These are phyloP conservation scores for Ophiostoma sp. DNA, from an alignment of 2,329 filamentous ascomycete species.

Conservation along the genomic window DNA sequence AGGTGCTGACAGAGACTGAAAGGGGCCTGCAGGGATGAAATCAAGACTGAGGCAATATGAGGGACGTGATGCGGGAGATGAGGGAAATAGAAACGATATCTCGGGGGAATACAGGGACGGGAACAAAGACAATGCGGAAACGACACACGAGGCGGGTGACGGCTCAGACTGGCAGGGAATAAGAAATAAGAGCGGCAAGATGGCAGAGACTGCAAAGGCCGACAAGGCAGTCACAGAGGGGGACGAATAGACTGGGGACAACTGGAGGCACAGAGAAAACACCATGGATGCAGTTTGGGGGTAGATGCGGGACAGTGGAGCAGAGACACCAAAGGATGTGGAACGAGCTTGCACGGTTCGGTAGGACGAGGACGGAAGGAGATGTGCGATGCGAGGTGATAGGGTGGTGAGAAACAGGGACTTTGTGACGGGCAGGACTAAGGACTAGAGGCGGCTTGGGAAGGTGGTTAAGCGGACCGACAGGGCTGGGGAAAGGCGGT, in stretches of 20 bases:
- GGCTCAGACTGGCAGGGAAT: not conserved
- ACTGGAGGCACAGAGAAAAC: not conserved
- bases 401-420: no score
- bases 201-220: not conserved
- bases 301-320: conserved; percentile 8
- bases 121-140: not conserved
- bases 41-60: not conserved
- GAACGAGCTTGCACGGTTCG: not conserved
- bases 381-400: conserved; percentile 5
- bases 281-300: not conserved
- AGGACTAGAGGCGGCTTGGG: no score
- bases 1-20: not conserved
- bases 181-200: not conserved
- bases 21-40: not conserved
- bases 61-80: not conserved
- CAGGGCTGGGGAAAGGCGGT: no score
- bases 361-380: conserved; percentile 8
- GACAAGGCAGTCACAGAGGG: not conserved
- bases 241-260: not conserved
- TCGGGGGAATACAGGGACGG: no score
- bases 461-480: no score
- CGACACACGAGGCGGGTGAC: not conserved
- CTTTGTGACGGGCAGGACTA: no score
- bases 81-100: not conserved
- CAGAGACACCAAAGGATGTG: not conserved